A percentile compares a stretch with the other conserved stretches of the same genome.
Evolutionary conservation across 345 rosid species (phyloP).

Genomic region (Sisymbrium altissimum): DNA sequence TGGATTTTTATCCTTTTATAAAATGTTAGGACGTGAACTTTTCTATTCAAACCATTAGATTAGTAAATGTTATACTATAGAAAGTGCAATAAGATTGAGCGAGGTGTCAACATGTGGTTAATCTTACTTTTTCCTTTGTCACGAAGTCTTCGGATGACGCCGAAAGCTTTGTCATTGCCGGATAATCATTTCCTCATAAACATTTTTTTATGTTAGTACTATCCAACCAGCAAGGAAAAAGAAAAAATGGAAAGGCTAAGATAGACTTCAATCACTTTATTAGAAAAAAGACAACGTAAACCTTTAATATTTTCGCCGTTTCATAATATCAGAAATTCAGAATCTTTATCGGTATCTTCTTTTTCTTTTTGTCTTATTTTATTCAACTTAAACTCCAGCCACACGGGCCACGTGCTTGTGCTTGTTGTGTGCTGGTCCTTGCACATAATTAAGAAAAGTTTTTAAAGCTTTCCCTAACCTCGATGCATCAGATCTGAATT

Average conservation of each 20-base stretch:
- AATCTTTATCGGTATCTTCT: neutral
- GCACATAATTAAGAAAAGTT: neutral
- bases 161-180: neutral
- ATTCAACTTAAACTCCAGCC: neutral
- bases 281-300: neutral
- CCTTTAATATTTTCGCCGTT: neutral
- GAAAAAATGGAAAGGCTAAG: neutral
- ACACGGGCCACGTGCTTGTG: conserved; percentile 7
- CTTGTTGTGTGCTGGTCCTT: neutral
- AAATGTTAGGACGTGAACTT: too few relatives aligned
- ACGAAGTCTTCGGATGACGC: neutral
- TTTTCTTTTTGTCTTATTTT: neutral
- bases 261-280: neutral
- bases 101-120: neutral
- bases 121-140: neutral
- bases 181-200: neutral
- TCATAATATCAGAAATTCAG: neutral
- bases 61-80: too few relatives aligned
- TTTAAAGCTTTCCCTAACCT: neutral
- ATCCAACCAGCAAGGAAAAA: neutral
- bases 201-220: neutral
- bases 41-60: too few relatives aligned
- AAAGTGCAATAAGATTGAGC: neutral
- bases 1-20: too few relatives aligned
- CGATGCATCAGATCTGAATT: neutral